Evolutionary conservation across 345 rosid genomes (phyloP).

Genomic region (Rubroshorea leprosula): DNA sequence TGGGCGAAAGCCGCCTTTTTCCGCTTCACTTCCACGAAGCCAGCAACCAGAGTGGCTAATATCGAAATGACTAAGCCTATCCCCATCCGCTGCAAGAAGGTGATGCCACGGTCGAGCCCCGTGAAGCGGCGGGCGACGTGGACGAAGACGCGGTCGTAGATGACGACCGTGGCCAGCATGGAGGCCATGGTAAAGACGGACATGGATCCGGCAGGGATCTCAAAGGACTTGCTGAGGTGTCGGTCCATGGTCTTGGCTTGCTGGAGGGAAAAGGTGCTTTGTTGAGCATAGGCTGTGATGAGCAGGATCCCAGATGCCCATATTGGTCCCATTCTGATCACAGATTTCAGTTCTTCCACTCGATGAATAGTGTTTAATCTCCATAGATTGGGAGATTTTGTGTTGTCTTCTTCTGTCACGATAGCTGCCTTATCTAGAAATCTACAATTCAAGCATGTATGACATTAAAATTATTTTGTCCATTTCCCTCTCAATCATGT

Average conservation of each 20-base stretch:
- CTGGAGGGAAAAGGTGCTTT: constrained; percentile 34
- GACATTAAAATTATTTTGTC: no score
- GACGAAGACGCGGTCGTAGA: constrained; percentile 32
- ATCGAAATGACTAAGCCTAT: constrained; percentile 35
- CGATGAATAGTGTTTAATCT: constrained; percentile 37
- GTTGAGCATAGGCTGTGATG: constrained; percentile 35
- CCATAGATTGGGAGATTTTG: constrained; percentile 26
- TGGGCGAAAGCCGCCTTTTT: constrained; percentile 31
- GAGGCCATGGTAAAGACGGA: constrained; percentile 35
- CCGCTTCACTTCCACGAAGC: constrained; percentile 33
- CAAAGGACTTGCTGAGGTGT: constrained; percentile 25
- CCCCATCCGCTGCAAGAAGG: constrained; percentile 37
- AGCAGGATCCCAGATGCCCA: constrained; percentile 42
- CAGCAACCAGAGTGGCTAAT: constrained; percentile 35
- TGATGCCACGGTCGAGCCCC: constrained; percentile 38
- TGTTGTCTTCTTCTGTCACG: constrained; percentile 23
- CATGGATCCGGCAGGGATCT: constrained; percentile 41
- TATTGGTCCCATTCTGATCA: constrained; percentile 42
- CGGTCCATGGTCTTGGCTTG: constrained; percentile 42
- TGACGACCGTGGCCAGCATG: constrained; percentile 29
- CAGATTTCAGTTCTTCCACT: constrained; percentile 38
- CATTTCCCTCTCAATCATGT: no score
- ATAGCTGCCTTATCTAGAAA: constrained; percentile 40
- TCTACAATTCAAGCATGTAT: constrained; percentile 14
- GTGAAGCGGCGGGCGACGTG: constrained; percentile 24